A percentile compares a stretch with the other conserved stretches of the same genome.
phyloP scores from a whole-genome alignment of 108 stramenopile genomes.

The Aureococcus anophagefferens region DNA sequence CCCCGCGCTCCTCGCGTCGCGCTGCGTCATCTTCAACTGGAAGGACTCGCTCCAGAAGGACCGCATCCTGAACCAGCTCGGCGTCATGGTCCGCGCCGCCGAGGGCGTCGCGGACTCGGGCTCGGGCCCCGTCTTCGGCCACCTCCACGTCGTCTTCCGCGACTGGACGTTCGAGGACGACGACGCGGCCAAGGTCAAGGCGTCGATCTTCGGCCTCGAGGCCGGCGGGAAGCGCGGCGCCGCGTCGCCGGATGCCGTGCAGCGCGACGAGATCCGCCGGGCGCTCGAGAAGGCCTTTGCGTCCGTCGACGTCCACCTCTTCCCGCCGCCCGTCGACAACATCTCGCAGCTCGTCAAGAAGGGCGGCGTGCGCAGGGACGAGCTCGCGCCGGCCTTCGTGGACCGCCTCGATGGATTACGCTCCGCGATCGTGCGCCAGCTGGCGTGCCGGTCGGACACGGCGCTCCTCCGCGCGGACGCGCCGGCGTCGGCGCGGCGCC shows the following conservation, averaged over 20 bases:
- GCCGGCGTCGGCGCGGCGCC: too few species aligned
- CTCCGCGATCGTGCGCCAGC: not conserved
- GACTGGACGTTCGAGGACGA: constrained; percentile 38
- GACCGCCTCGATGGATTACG: not conserved
- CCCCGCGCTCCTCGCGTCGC: constrained; percentile 32
- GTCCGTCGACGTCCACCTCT: constrained; percentile 31
- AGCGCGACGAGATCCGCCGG: constrained; percentile 12
- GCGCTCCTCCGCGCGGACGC: too few species aligned
- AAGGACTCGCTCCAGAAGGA: constrained; percentile 31
- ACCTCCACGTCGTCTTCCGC: constrained; percentile 43
- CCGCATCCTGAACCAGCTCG: constrained; percentile 19
- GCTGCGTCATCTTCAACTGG: constrained; percentile 44
- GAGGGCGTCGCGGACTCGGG: constrained; percentile 16
- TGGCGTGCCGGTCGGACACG: not conserved
- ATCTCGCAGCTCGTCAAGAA: constrained; percentile 26
- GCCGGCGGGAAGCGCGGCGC: too few species aligned
- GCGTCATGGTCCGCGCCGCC: constrained; percentile 32
- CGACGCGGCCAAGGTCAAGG: constrained; percentile 19
- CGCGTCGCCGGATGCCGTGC: not conserved
- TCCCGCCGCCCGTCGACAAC: constrained; percentile 28
- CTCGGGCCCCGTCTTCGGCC: constrained; percentile 18
- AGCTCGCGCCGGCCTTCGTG: constrained; percentile 17
- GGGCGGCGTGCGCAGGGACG: constrained; percentile 20
- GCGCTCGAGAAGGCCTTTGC: constrained; percentile 16
- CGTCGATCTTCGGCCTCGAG: not conserved